Evolutionary conservation across 805 yeast genomes (phyloP), one percentile per base, ranked within the genome.

Genomic region (Myxozyma geophila): DNA sequence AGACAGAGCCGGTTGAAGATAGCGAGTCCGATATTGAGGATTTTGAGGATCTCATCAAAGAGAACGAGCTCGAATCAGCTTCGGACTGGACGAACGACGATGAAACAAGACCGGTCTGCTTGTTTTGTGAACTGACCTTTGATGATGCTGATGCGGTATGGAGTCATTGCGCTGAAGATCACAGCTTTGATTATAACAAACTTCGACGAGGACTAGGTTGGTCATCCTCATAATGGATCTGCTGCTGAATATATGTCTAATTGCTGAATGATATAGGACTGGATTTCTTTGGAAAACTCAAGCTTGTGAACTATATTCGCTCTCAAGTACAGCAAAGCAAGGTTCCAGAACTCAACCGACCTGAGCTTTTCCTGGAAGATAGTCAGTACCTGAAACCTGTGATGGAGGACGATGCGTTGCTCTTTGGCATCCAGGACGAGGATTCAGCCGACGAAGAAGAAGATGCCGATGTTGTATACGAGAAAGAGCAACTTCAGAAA

Each of bases 221-320:
- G 62, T 15, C n/a, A 12, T 21, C n/a, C 35, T 19, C 12, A 19
- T 35, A n/a, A 1, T 10, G n/a, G 21, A 50, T 19, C 9, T 51
- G 28, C 33, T 51, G 36, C 21, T 51, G 7, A 19, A 17, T 36
- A n/a, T 19, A 3, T 19, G 17, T 33, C 9, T 51, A 23, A 17
- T 12, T 19, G 7, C 33, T 23, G 44, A 7, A 8, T 15, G 44
- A 8, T 9, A 4, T 40, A 59, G 68, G 66, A 12, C 67, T 69
- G 44, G 73, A 72, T 28, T 69, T 68, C 50, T 71, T 63, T 54
- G 72, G 69, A n/a, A 68, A 71, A 59, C 58, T 71, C 50, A 71
- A 70, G 54, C 66, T 72, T 17, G 62, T 72, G 44, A 72, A 72
- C 50, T 72, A 72, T 57, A 58, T 72, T 28, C 69, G 74, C 40